These are phyloP conservation scores for Cutaneotrichosporon cyanovorans DNA, from an alignment of 1,284 basidiomycete species.

Conservation along the genomic window DNA sequence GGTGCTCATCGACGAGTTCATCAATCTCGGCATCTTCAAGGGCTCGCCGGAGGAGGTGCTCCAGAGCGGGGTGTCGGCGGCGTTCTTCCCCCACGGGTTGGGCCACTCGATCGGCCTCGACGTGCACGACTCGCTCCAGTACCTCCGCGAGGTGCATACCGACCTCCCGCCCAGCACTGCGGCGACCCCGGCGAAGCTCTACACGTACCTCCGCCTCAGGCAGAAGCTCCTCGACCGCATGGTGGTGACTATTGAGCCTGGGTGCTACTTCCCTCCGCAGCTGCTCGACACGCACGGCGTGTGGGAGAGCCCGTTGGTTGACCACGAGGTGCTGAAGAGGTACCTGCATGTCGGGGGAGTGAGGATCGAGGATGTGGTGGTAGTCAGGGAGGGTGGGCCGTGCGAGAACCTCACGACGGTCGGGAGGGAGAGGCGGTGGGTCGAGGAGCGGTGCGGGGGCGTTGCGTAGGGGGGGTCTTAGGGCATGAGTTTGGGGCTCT, in stretches of 20 bases:
- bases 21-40: conserved; percentile 76
- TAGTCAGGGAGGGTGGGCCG: conserved; percentile 56
- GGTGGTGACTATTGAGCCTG: conserved; percentile 76
- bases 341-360: conserved; percentile 79
- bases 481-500: too few relatives aligned
- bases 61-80: conserved; percentile 64
- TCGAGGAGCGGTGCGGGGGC: conserved; percentile 72
- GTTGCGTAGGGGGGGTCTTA: too few relatives aligned
- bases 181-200: conserved; percentile 56
- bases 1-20: conserved; percentile 67
- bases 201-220: conserved; percentile 67
- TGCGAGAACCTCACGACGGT: conserved; percentile 74
- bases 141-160: conserved; percentile 26
- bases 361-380: conserved; percentile 78
- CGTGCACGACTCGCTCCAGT: conserved; percentile 58
- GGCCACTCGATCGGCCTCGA: conserved; percentile 80
- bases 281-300: conserved; percentile 57
- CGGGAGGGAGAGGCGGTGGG: conserved; percentile 65
- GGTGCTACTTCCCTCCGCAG: conserved; percentile 75
- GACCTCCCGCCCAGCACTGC: conserved; percentile 26
- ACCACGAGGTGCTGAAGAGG: conserved; percentile 60
- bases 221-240: conserved; percentile 65
- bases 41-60: conserved; percentile 57
- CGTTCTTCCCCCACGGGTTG: conserved; percentile 87
- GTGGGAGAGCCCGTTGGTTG: conserved; percentile 58